Evolutionary conservation across 2,329 filamentous ascomycete species (phyloP).

Genomic region (Cladosporium oxysporum): DNA sequence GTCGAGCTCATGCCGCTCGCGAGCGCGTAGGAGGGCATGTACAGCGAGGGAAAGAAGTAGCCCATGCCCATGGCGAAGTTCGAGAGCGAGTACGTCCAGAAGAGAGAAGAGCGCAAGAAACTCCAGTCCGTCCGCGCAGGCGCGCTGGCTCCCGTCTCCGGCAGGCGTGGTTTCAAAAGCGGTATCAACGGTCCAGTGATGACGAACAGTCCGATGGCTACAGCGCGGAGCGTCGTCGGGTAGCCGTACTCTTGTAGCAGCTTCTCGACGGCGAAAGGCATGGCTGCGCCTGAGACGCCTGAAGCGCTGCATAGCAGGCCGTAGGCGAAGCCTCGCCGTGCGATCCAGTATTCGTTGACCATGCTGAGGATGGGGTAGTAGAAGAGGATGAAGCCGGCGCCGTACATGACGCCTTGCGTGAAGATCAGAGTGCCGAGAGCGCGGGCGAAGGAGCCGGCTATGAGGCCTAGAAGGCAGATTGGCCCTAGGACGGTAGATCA

Average conservation of each 20-base stretch:
- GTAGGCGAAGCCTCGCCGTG: constrained; percentile 31
- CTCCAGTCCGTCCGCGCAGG: constrained; percentile 33
- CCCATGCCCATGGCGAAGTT: constrained; percentile 43
- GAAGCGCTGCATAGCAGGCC: constrained; percentile 29
- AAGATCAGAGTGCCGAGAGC: constrained; percentile 58
- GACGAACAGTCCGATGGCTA: constrained; percentile 30
- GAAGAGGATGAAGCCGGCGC: constrained; percentile 58
- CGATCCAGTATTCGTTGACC: constrained; percentile 36
- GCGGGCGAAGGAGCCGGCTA: constrained; percentile 47
- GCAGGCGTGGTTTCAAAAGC: constrained; percentile 38
- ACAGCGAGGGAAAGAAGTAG: constrained; percentile 44
- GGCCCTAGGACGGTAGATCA: constrained; percentile 17
- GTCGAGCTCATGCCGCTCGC: constrained; percentile 31
- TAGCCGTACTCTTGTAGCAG: constrained; percentile 31
- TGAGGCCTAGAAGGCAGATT: constrained; percentile 29
- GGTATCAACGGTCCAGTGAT: constrained; percentile 37
- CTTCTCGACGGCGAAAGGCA: constrained; percentile 29
- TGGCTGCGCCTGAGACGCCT: constrained; percentile 29
- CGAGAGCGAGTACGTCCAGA: constrained; percentile 38
- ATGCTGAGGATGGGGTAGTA: constrained; percentile 33
- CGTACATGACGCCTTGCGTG: constrained; percentile 61
- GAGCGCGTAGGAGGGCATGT: constrained; percentile 41
- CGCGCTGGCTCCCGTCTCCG: constrained; percentile 24
- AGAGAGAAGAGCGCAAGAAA: constrained; percentile 35
- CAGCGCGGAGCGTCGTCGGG: constrained; percentile 28